Percentiles rank a stretch among this genome's conserved stretches.
These are phyloP conservation scores for Macrolepiota albuminosa DNA, from an alignment of 768 basidiomycete genomes.

Conservation along the genomic window DNA sequence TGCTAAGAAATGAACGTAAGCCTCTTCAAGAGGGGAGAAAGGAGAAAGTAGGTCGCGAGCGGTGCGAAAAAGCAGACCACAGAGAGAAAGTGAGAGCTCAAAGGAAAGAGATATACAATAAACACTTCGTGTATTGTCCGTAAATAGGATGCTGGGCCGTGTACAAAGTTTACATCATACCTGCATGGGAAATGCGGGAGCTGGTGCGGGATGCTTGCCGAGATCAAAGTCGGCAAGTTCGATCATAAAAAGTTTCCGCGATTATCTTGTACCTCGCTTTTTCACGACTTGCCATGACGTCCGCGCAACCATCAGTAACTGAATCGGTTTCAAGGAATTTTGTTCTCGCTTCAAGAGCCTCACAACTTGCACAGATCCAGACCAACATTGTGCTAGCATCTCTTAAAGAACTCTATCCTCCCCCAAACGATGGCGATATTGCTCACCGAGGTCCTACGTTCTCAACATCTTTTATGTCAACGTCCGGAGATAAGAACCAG, in stretches of 20 bases:
- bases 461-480: slow-evolving; percentile 44
- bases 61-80: not conserved
- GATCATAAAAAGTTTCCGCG: slow-evolving; percentile 1
- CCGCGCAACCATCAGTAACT: slow-evolving; percentile 4
- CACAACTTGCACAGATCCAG: slow-evolving; percentile 87
- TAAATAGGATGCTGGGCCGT: not conserved
- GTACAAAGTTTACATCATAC: not conserved
- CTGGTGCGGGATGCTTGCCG: not conserved
- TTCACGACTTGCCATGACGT: slow-evolving; percentile 9
- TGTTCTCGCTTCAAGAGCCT: slow-evolving; percentile 79
- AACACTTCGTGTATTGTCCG: not conserved
- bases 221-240: not conserved
- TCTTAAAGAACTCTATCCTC: slow-evolving; percentile 55
- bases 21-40: slow-evolving; percentile 16
- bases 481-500: slow-evolving; percentile 89
- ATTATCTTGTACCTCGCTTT: not conserved
- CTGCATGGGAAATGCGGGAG: not conserved
- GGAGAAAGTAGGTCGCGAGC: not conserved
- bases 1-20: not conserved
- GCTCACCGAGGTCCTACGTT: slow-evolving; percentile 29
- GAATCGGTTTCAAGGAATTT: slow-evolving; percentile 42
- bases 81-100: not conserved
- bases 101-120: not conserved
- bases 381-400: slow-evolving; percentile 72
- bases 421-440: slow-evolving; percentile 16